These are phyloP conservation scores for Ascochyta koolunga DNA, from an alignment of 2,329 filamentous ascomycete species.

Conservation along the genomic window DNA sequence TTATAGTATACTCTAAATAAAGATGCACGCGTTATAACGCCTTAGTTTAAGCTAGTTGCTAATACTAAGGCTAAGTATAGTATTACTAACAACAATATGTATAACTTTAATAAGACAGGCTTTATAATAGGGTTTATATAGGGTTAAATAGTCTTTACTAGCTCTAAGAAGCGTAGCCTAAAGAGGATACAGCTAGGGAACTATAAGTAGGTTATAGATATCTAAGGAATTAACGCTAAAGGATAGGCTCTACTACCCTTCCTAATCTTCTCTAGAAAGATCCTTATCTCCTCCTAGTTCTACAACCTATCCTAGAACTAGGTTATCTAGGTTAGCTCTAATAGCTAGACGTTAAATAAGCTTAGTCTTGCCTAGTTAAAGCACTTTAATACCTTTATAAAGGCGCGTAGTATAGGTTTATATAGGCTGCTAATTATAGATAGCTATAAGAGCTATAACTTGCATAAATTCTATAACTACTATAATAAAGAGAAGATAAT, in stretches of 20 bases:
- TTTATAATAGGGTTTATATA: too few species aligned
- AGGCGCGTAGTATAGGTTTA: not conserved
- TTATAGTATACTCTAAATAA: too few species aligned
- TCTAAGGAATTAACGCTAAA: too few species aligned
- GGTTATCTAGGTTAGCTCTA: slow-evolving; percentile 35
- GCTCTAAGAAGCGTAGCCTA: too few species aligned
- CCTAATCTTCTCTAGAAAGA: slow-evolving; percentile 11
- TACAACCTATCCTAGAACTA: slow-evolving; percentile 29
- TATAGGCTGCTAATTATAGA: slow-evolving; percentile 23
- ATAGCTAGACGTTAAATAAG: slow-evolving; percentile 45
- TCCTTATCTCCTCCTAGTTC: not conserved
- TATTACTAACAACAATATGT: too few species aligned
- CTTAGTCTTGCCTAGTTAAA: slow-evolving; percentile 10
- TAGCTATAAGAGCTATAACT: slow-evolving; percentile 39
- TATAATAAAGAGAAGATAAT: not conserved
- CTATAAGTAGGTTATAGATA: too few species aligned
- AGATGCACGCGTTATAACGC: too few species aligned
- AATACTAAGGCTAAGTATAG: too few species aligned
- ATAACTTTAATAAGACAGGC: too few species aligned
- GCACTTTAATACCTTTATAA: not conserved
- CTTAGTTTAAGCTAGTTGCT: too few species aligned
- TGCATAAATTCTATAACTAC: not conserved
- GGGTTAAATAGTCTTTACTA: too few species aligned
- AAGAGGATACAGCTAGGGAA: too few species aligned
- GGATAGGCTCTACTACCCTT: not conserved